Base-by-base conservation (phyloP, 257 asterid genomes). In the Nicotiana otophora region DNA sequence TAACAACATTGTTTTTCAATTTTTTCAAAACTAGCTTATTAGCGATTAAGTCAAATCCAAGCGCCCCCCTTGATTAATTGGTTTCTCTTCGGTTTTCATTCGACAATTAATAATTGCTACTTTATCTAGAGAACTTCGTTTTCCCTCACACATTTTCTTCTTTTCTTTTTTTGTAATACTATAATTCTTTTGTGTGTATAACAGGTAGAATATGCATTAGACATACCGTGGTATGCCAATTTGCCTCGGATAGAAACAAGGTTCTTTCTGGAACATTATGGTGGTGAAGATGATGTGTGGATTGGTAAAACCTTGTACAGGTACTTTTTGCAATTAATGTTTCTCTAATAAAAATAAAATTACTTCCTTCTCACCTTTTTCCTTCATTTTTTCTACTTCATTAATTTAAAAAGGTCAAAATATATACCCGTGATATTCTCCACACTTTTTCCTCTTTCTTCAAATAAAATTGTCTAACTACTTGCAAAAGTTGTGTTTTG, bases 201-300 rank as follows among this genome's bases (percentile, higher is more conserved):
- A 12, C 82, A 95, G 98, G 96, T 96, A 17, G 89, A 91, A 20
- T 92, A 91, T 81, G 91, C 95, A 15, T 87, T 96, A 28, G 97
- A 94, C 30, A 82, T 96, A 33, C 97, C 97, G 1, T 93, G 93
- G 93, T 94, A 93, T 34, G 93, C 94, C 34, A 92, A 87, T 78
- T 64, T 96, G 66, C 94, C 97, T 5, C 92, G 98, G 3, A 15
- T 96, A 0, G 99, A 94, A 85, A 84, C 98, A 7, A 84, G 99
- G 74, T 89, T 89, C 46, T 96, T 84, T 62, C 31, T 93, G 42
- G 93, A 94, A 55, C 98, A 91, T 28, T 94, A 94, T 28, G 98
- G 98, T 19, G 98, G 97, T 3, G 94, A 86, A 3, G 91, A 92
- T 17, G 98, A 96, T 85, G 96, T 96, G 2, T 96, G 99, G 98